These are phyloP conservation scores for Toxoplasma gondii DNA, from an alignment of 169 alveolate genomes.

Conservation along the genomic window DNA sequence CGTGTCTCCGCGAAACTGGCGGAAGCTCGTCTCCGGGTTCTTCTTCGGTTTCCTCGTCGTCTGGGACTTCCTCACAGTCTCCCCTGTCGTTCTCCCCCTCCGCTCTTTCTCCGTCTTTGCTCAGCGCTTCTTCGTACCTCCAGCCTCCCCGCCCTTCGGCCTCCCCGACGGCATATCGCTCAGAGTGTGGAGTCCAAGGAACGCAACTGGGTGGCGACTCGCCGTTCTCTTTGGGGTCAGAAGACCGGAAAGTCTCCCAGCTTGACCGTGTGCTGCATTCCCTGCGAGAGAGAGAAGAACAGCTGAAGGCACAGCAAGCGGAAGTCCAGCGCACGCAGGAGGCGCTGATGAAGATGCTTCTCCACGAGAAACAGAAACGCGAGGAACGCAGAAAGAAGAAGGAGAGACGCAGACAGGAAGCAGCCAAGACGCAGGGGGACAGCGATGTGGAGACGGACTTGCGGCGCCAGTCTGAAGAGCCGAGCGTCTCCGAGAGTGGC, in stretches of 20 bases:
- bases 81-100: neutral
- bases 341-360: neutral
- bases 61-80: no score
- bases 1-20: no score
- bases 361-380: slow-evolving; percentile 1
- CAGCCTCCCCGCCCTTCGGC: neutral
- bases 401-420: neutral
- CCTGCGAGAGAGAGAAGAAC: neutral
- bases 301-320: slow-evolving; percentile 33
- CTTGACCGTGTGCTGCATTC: neutral
- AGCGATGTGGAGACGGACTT: neutral
- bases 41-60: no score
- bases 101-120: neutral
- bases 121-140: neutral
- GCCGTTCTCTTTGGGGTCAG: neutral
- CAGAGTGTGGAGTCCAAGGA: neutral
- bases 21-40: no score
- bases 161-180: neutral
- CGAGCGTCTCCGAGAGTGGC: neutral
- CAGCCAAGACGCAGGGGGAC: neutral
- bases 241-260: slow-evolving; percentile 1
- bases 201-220: neutral
- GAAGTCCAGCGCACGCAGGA: neutral
- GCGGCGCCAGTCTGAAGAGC: neutral
- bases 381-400: slow-evolving; percentile 22